Conservation (phyloP, 2,329 filamentous ascomycete genomes). For the Aureobasidium musti region DNA sequence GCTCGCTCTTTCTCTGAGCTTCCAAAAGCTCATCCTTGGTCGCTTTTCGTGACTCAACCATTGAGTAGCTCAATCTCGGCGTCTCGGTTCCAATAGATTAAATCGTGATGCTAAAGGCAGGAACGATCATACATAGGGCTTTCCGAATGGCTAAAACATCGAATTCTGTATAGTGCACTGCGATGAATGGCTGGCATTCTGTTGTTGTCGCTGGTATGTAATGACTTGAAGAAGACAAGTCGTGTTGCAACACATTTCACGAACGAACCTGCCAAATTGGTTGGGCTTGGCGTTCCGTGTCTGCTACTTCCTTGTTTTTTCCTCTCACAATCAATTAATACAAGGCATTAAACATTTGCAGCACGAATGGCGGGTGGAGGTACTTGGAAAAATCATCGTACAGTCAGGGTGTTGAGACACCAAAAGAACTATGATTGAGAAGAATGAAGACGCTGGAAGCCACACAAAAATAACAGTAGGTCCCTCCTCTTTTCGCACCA, state of each 20-base stretch:
- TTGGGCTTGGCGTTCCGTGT: not conserved
- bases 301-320: not conserved
- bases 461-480: slow-evolving; percentile 12
- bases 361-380: no score
- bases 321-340: not conserved
- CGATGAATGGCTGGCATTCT: not conserved
- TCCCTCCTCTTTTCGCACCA: slow-evolving; percentile 9
- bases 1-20: not conserved
- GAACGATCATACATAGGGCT: not conserved
- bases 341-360: not conserved
- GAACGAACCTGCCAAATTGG: not conserved
- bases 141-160: not conserved
- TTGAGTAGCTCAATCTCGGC: not conserved
- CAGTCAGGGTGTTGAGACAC: not conserved
- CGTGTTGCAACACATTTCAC: not conserved
- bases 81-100: not conserved
- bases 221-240: not conserved
- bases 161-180: not conserved
- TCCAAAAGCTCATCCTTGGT: not conserved
- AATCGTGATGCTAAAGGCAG: not conserved
- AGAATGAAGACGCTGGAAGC: slow-evolving; percentile 23
- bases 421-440: slow-evolving; percentile 10
- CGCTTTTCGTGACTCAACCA: not conserved
- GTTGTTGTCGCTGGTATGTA: not conserved
- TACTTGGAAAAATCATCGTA: not conserved